phyloP scores from a whole-genome alignment of 2,329 filamentous ascomycete genomes.

The Oidium heveae region DNA sequence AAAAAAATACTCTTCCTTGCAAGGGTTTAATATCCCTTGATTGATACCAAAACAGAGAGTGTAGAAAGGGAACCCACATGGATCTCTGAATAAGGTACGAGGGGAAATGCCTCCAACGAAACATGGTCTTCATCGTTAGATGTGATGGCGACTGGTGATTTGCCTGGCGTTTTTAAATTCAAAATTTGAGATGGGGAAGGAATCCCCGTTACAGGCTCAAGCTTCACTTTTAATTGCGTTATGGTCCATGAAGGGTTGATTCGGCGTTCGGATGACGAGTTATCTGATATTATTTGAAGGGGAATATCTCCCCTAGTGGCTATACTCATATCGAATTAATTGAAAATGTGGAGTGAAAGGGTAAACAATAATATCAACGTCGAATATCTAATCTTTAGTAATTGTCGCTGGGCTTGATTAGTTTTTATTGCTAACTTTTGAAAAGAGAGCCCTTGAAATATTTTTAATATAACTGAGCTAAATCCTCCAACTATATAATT shows the following conservation, averaged over 20 bases:
- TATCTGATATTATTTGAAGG: slow-evolving; percentile 49
- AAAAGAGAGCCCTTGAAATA: no score
- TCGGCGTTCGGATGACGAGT: slow-evolving; percentile 63
- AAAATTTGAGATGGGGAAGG: slow-evolving; percentile 59
- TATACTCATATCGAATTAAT: no score
- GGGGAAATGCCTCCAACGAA: slow-evolving; percentile 35
- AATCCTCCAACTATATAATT: no score
- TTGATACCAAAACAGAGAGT: no score
- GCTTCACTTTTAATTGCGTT: slow-evolving; percentile 55
- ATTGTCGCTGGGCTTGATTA: no score
- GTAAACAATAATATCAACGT: no score
- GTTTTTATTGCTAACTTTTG: no score
- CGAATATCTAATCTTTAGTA: no score
- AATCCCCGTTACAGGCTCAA: slow-evolving; percentile 82
- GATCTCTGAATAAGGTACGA: slow-evolving; percentile 54
- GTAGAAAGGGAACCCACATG: slow-evolving; percentile 32
- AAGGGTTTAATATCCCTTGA: no score
- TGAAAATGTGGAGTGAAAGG: no score
- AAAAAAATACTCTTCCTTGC: no score
- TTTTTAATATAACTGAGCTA: no score
- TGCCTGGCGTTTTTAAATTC: slow-evolving; percentile 36
- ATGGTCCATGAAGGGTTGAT: slow-evolving; percentile 86
- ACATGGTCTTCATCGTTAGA: slow-evolving; percentile 48
- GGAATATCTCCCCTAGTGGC: slow-evolving; percentile 33
- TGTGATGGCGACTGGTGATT: slow-evolving; percentile 37